These are phyloP conservation scores for Penicillium robsamsonii DNA, from an alignment of 495 filamentous ascomycete species.

Conservation along the genomic window DNA sequence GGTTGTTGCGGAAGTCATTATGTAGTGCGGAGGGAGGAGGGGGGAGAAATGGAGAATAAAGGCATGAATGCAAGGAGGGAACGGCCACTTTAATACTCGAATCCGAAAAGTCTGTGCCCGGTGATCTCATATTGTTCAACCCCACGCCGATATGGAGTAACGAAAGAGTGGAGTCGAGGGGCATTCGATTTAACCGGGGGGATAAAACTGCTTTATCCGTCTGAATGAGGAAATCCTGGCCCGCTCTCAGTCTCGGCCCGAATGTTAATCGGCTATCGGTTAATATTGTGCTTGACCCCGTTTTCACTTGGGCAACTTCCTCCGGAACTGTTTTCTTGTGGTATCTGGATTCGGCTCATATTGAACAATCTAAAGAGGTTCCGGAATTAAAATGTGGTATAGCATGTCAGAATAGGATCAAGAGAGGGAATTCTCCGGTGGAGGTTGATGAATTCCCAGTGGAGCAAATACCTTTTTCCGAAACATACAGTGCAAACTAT, in stretches of 20 bases:
- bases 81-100: slow-evolving; percentile 24
- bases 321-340: background rate
- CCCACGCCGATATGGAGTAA: slow-evolving; percentile 10
- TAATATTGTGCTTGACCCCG: slow-evolving; percentile 13
- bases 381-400: background rate
- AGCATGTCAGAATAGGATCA: background rate
- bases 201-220: slow-evolving; percentile 10
- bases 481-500: slow-evolving; percentile 11
- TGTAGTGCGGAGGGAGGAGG: slow-evolving; percentile 4
- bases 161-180: slow-evolving; percentile 25
- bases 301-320: background rate
- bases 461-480: slow-evolving; percentile 22
- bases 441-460: slow-evolving; percentile 21
- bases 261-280: slow-evolving; percentile 26
- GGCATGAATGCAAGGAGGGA: slow-evolving; percentile 10
- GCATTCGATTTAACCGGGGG: slow-evolving; percentile 31
- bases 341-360: background rate
- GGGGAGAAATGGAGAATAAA: slow-evolving; percentile 8
- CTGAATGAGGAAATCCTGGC: slow-evolving; percentile 14
- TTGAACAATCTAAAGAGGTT: background rate
- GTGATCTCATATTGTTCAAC: slow-evolving; percentile 15
- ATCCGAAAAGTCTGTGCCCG: slow-evolving; percentile 4
- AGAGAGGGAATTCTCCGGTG: slow-evolving; percentile 40
- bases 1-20: slow-evolving; percentile 39
- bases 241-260: slow-evolving; percentile 17